Conservation (phyloP, 768 basidiomycete species). For the Dentipellis sp. region DNA sequence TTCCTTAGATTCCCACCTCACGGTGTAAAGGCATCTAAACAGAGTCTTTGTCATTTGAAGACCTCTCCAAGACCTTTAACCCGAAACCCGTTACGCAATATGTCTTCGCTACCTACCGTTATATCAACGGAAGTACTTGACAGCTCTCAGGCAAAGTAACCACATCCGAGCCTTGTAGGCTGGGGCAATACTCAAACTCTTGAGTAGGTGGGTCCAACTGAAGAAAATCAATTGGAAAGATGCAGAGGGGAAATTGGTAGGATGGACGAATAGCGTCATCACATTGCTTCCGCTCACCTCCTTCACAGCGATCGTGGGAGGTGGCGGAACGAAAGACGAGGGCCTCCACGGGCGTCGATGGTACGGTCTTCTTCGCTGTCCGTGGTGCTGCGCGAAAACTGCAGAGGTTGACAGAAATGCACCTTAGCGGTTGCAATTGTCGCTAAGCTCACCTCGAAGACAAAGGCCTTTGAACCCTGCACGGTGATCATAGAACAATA, state of each 20-base stretch:
- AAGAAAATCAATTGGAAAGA: slow-evolving; percentile 79
- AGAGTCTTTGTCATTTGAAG: no score
- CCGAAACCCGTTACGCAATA: neutral
- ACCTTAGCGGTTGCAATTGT: slow-evolving; percentile 74
- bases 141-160: neutral
- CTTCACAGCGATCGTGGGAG: slow-evolving; percentile 74
- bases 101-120: neutral
- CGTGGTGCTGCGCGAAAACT: neutral
- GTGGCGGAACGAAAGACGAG: slow-evolving; percentile 78
- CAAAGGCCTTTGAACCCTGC: slow-evolving; percentile 59
- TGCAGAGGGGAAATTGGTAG: slow-evolving; percentile 66
- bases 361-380: slow-evolving; percentile 26
- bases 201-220: slow-evolving; percentile 73
- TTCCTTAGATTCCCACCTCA: no score
- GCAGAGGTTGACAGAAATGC: neutral
- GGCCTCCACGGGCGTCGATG: slow-evolving; percentile 71
- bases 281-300: slow-evolving; percentile 1
- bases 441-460: slow-evolving; percentile 69
- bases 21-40: no score
- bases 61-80: no score
- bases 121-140: neutral
- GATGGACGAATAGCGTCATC: neutral
- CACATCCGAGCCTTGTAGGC: neutral
- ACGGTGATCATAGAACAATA: slow-evolving; percentile 90
- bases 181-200: neutral